These are phyloP conservation scores for Citrus medica DNA, from an alignment of 345 rosid genomes.

Conservation along the genomic window DNA sequence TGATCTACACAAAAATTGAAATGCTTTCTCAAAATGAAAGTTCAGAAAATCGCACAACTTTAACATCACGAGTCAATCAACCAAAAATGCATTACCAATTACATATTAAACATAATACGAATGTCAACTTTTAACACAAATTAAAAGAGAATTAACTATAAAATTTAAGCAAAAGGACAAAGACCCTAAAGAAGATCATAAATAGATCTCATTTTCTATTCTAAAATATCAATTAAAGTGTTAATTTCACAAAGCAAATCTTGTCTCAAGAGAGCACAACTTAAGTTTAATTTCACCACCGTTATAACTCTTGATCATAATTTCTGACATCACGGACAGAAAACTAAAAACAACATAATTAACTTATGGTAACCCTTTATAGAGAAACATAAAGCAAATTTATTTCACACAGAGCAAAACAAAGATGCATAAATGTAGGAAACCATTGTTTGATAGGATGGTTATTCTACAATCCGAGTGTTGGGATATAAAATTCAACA, in stretches of 20 bases:
- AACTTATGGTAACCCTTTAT: not conserved
- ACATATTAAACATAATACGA: not conserved
- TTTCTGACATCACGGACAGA: not conserved
- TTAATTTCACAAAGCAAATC: not conserved
- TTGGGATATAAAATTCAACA: not conserved
- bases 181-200: not conserved
- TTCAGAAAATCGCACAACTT: not conserved
- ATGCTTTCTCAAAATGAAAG: not conserved
- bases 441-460: not conserved
- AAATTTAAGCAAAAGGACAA: not conserved
- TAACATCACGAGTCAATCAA: not conserved
- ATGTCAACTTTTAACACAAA: not conserved
- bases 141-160: not conserved
- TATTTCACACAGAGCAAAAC: not conserved
- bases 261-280: not conserved
- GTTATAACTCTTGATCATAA: not conserved
- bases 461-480: not conserved
- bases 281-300: not conserved
- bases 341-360: not conserved
- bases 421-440: not conserved
- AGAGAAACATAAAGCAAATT: not conserved
- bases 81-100: not conserved
- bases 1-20: conserved; percentile 46
- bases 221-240: not conserved
- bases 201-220: not conserved